Conservation (phyloP, 176 grass and related monocot genomes). For the Oryza punctata region DNA sequence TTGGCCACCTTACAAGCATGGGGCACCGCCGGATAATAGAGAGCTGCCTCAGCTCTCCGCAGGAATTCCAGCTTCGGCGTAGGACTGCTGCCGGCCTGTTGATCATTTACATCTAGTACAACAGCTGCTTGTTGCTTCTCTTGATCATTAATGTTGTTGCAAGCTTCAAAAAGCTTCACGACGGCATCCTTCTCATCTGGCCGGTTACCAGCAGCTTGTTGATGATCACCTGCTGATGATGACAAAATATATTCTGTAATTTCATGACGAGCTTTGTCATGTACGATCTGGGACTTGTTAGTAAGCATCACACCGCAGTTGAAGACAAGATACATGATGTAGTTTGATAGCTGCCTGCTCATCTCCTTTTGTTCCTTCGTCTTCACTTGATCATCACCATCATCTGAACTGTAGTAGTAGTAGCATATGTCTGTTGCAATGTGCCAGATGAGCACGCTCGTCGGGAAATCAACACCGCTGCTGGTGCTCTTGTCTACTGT, state of each 20-base stretch:
- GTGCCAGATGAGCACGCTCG: not conserved
- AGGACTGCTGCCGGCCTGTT: too few relatives aligned
- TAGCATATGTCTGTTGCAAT: slow-evolving; percentile 11
- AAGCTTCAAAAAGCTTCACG: not conserved
- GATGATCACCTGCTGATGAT: too few relatives aligned
- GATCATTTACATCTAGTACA: too few relatives aligned
- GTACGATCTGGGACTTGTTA: too few relatives aligned
- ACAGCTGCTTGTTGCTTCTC: not conserved
- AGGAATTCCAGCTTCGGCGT: too few relatives aligned
- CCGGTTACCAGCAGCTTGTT: too few relatives aligned
- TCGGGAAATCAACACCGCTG: not conserved
- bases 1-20: not conserved
- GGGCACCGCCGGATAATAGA: not conserved
- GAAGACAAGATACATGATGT: too few relatives aligned
- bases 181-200: not conserved
- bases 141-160: not conserved
- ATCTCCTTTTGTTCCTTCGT: too few relatives aligned
- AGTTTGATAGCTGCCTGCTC: too few relatives aligned
- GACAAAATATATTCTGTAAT: not conserved
- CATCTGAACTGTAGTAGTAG: too few relatives aligned
- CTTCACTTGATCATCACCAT: too few relatives aligned
- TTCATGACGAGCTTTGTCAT: not conserved
- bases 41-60: not conserved
- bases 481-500: not conserved
- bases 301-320: too few relatives aligned